phyloP scores from a whole-genome alignment of 176 grass and related monocot genomes.

The sorghum (Sorghum bicolor) region DNA sequence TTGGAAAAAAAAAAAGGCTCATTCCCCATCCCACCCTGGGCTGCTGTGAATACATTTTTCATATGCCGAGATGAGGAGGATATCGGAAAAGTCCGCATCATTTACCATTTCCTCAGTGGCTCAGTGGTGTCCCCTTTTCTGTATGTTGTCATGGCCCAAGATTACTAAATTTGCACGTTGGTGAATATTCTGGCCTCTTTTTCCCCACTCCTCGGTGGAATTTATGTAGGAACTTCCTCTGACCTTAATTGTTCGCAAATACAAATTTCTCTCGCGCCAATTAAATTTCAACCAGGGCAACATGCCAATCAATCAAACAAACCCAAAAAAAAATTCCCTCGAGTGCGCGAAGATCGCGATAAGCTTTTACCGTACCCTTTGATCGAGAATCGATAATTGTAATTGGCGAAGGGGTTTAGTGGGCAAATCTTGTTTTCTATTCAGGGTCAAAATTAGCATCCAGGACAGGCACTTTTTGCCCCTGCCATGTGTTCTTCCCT shows the following conservation, averaged over 20 bases:
- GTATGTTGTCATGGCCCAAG: background rate
- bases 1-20: background rate
- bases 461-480: slow-evolving; percentile 20
- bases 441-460: slow-evolving; percentile 47
- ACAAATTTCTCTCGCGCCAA: background rate
- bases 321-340: no score
- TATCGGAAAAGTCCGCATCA: slow-evolving; percentile 11
- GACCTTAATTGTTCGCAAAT: slow-evolving; percentile 16
- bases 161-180: background rate
- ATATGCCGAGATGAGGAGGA: background rate
- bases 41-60: background rate
- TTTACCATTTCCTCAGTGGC: slow-evolving; percentile 19
- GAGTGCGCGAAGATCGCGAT: slow-evolving; percentile 25
- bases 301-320: background rate
- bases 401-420: slow-evolving; percentile 14
- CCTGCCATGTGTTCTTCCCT: slow-evolving; percentile 28
- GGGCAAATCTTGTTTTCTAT: slow-evolving; percentile 23
- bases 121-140: background rate
- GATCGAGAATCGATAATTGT: background rate
- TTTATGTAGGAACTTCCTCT: background rate
- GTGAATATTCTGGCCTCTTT: slow-evolving; percentile 31
- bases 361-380: background rate
- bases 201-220: background rate
- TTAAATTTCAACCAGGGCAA: background rate
- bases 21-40: background rate